A percentile compares a stretch with the other conserved stretches of the same genome.
phyloP scores from a whole-genome alignment of 2,329 filamentous ascomycete species.

The Elsinoe necatrix region DNA sequence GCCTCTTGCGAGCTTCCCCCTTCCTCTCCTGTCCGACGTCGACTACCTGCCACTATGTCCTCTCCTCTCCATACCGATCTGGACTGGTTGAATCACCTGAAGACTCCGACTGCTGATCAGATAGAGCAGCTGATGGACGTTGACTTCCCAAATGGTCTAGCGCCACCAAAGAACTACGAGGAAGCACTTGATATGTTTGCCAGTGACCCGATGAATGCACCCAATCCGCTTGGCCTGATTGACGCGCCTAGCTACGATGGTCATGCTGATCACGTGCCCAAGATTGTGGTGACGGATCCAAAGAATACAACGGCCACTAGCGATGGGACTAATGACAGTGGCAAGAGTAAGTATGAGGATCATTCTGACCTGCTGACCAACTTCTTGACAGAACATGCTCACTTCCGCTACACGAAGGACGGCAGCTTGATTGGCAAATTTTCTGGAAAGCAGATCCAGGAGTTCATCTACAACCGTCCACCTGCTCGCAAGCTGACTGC shows the following conservation, averaged over 20 bases:
- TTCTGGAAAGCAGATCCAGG: neutral
- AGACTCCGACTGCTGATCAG: neutral
- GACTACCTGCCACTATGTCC: neutral
- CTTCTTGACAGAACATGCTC: neutral
- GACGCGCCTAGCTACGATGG: neutral
- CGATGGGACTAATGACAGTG: neutral
- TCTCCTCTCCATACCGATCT: neutral
- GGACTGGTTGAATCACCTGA: neutral
- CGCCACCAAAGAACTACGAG: neutral
- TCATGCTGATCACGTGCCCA: neutral
- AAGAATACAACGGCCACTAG: neutral
- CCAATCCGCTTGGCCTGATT: neutral
- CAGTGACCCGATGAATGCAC: neutral
- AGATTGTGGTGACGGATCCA: neutral
- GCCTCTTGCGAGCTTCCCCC: neutral
- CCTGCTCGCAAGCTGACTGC: neutral
- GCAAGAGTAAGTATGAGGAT: neutral
- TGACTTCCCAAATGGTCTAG: neutral
- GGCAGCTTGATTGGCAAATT: neutral
- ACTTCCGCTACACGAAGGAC: neutral
- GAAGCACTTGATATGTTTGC: neutral
- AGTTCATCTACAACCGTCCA: slow-evolving; percentile 7
- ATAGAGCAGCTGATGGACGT: neutral
- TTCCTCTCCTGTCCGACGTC: neutral
- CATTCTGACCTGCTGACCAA: slow-evolving; percentile 1